These are phyloP conservation scores for Prunus yedoensis DNA, from an alignment of 331 rosid species.

Conservation along the genomic window DNA sequence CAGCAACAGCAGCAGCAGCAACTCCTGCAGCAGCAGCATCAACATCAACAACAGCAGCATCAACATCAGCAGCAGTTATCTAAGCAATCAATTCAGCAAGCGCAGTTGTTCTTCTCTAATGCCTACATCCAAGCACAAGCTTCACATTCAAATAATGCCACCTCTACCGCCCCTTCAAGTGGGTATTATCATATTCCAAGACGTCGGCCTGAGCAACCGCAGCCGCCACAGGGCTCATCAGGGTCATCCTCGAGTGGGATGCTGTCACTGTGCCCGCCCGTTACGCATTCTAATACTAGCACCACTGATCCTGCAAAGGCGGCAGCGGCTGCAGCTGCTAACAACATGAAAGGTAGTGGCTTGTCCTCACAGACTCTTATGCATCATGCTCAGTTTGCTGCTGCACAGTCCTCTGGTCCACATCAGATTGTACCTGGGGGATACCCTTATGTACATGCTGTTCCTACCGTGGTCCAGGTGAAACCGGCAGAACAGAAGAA, in stretches of 20 bases:
- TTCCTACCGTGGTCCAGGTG: constrained; percentile 60
- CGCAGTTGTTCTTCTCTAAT: constrained; percentile 57
- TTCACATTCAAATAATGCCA: constrained; percentile 51
- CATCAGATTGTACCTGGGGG: constrained; percentile 60
- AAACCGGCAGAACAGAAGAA: constrained; percentile 94
- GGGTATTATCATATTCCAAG: constrained; percentile 50
- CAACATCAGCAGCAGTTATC: constrained; percentile 50
- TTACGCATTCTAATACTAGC: constrained; percentile 30
- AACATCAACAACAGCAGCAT: constrained; percentile 27
- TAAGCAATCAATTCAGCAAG: constrained; percentile 64
- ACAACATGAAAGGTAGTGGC: constrained; percentile 53
- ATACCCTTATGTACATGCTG: constrained; percentile 61
- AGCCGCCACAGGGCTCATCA: constrained; percentile 49
- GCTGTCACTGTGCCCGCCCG: constrained; percentile 50
- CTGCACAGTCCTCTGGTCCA: constrained; percentile 60
- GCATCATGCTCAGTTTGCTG: constrained; percentile 61
- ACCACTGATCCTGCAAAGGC: constrained; percentile 57
- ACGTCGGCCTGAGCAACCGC: constrained; percentile 72
- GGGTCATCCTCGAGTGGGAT: constrained; percentile 62
- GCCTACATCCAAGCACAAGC: constrained; percentile 52
- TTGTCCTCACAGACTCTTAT: constrained; percentile 57
- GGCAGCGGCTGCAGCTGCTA: constrained; percentile 37
- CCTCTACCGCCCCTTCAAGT: constrained; percentile 43
- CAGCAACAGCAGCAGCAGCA: constrained; percentile 36
- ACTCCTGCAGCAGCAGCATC: constrained; percentile 8